These are phyloP conservation scores for Pistacia atlantica DNA, from an alignment of 345 rosid genomes.

Conservation along the genomic window DNA sequence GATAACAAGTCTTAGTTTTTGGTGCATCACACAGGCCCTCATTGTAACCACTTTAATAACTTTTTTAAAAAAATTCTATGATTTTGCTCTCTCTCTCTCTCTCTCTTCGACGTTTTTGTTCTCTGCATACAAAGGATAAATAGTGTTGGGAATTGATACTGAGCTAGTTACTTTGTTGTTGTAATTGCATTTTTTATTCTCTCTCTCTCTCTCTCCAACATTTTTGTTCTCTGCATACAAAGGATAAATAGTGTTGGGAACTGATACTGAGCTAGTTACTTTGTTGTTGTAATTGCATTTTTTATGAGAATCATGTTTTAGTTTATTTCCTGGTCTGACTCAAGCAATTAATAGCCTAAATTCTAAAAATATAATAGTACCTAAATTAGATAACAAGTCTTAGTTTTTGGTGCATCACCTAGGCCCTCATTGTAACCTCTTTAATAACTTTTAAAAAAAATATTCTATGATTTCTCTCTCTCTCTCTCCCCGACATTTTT, in stretches of 20 bases:
- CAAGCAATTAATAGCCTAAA: too few species aligned
- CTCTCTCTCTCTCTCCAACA: neutral
- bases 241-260: neutral
- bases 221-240: too few species aligned
- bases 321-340: too few species aligned
- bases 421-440: too few species aligned
- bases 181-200: constrained; percentile 3
- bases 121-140: neutral
- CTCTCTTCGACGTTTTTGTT: neutral
- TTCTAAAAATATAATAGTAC: too few species aligned
- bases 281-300: constrained; percentile 2
- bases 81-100: neutral
- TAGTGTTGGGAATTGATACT: neutral
- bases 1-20: too few species aligned
- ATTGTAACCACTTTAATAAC: too few species aligned
- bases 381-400: too few species aligned
- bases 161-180: neutral
- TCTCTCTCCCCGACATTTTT: neutral
- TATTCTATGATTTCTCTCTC: neutral
- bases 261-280: neutral
- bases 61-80: neutral
- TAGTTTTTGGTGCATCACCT: too few species aligned
- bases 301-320: neutral
- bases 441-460: neutral
- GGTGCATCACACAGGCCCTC: too few species aligned